Evolutionary conservation across 306 rosid species (phyloP), one percentile per base, ranked within the genome.

Genomic region (Lathyrus tuberosus): DNA sequence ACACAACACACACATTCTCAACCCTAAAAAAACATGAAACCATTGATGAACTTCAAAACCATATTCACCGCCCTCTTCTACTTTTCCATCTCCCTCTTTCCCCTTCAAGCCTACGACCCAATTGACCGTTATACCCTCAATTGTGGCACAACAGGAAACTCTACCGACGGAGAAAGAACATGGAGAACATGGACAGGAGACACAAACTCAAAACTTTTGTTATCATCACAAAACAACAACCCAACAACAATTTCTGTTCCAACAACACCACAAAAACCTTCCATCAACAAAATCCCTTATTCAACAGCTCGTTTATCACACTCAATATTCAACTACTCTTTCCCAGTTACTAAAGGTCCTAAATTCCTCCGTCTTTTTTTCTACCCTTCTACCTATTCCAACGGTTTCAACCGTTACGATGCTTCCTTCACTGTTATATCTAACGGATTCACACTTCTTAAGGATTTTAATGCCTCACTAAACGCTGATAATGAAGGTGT

Each of bases 281-380:
- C 85, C 0, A 8, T 0, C 5, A 60, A 17, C n/a, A 37, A 35
- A 38, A 17, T 68, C 1, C 84, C 86, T 0, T 84, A 40, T 15
- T 0, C 58, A 18, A 51, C 74, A 2, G 83, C 79, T 1, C 74
- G 83, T 1, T 7, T 84, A 8, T 84, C 85, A 3, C 46, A 8
- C 41, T 71, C 82, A 0, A 44, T 70, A 11, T 87, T 89, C 86
- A 82, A 77, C 11, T 89, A 91, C 78, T 60, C 47, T 3, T 78
- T 84, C 71, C 81, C 79, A 0, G 75, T 84, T 31, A 56, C 77
- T 3, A 0, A 18, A 4, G 88, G 88, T 1, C 72, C 58, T 3
- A 78, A 84, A 30, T 84, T 84, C 41, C 3, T 84, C 24, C 85
- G 81, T 41, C 81, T 84, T 0, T 78, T 78, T 67, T 84, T 84